Evolutionary conservation across 2,329 filamentous ascomycete genomes (phyloP).

Genomic region (Davidsoniella australis): DNA sequence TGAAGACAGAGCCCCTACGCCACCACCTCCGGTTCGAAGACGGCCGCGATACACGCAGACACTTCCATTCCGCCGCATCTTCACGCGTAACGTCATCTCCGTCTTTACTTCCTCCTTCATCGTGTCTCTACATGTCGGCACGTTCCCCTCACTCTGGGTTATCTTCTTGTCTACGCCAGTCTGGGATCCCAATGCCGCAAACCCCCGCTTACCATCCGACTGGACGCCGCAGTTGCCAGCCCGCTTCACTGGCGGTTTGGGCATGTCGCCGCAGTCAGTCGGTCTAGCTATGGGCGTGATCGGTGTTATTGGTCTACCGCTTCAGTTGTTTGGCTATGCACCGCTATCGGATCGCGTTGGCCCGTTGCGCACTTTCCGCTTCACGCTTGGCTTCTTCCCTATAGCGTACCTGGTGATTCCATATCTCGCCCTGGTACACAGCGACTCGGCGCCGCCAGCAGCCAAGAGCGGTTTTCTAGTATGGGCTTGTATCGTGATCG

Average conservation of each 20-base stretch:
- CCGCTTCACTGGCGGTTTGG: conserved; percentile 57
- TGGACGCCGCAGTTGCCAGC: conserved; percentile 30
- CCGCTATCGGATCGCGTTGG: conserved; percentile 47
- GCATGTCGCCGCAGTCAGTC: conserved; percentile 52
- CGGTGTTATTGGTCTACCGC: conserved; percentile 54
- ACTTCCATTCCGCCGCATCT: conserved; percentile 36
- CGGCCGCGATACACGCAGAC: conserved; percentile 25
- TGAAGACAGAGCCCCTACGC: neutral
- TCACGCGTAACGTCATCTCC: conserved; percentile 35
- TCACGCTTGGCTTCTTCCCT: conserved; percentile 55
- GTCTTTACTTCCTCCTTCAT: conserved; percentile 50
- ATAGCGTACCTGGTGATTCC: conserved; percentile 52
- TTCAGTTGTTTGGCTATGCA: conserved; percentile 49
- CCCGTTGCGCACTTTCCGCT: conserved; percentile 48
- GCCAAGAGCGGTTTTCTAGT: conserved; percentile 36
- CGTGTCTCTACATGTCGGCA: conserved; percentile 54
- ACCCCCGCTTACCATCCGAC: conserved; percentile 14
- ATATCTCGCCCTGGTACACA: conserved; percentile 52
- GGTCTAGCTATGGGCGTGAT: conserved; percentile 66
- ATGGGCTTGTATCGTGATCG: conserved; percentile 46
- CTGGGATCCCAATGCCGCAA: conserved; percentile 25
- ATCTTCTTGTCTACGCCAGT: conserved; percentile 61
- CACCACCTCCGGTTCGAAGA: conserved; percentile 10
- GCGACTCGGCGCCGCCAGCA: conserved; percentile 30
- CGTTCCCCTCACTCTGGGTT: conserved; percentile 62